phyloP scores from a whole-genome alignment of 2,329 filamentous ascomycete genomes.

The Ascochyta clinopodiicola region DNA sequence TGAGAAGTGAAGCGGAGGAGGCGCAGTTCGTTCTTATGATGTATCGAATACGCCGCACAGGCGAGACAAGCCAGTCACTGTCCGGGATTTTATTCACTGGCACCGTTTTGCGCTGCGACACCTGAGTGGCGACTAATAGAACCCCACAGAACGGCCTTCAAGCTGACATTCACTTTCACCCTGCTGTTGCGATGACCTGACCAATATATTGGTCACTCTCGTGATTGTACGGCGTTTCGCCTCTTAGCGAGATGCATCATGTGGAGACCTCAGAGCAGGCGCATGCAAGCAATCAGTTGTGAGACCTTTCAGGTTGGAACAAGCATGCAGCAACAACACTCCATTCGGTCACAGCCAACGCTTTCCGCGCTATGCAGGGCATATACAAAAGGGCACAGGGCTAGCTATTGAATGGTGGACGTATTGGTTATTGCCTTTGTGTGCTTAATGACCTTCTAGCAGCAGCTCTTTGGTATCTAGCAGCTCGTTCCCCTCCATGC shows the following conservation, averaged over 20 bases:
- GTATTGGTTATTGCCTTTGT: conserved; percentile 2
- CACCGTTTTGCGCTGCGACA: conserved; percentile 26
- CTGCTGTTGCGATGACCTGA: conserved; percentile 18
- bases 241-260: conserved; percentile 13
- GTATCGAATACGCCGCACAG: conserved; percentile 27
- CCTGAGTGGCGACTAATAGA: conserved; percentile 42
- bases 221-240: conserved; percentile 8
- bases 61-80: conserved; percentile 31
- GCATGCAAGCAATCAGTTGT: conserved; percentile 26
- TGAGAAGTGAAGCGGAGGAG: conserved; percentile 13
- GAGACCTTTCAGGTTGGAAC: conserved; percentile 28
- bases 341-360: conserved; percentile 16
- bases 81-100: conserved; percentile 42
- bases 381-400: neutral
- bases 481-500: neutral
- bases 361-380: conserved; percentile 2
- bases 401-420: neutral
- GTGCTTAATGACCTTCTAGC: neutral
- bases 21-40: conserved; percentile 33
- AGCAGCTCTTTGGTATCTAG: neutral
- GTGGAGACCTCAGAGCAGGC: conserved; percentile 9
- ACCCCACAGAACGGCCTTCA: conserved; percentile 30
- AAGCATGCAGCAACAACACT: conserved; percentile 14
- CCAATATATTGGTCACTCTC: conserved; percentile 24
- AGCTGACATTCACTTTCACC: conserved; percentile 30